phyloP scores from a whole-genome alignment of 1,284 basidiomycete genomes.

The Cutaneotrichosporon arboriforme region DNA sequence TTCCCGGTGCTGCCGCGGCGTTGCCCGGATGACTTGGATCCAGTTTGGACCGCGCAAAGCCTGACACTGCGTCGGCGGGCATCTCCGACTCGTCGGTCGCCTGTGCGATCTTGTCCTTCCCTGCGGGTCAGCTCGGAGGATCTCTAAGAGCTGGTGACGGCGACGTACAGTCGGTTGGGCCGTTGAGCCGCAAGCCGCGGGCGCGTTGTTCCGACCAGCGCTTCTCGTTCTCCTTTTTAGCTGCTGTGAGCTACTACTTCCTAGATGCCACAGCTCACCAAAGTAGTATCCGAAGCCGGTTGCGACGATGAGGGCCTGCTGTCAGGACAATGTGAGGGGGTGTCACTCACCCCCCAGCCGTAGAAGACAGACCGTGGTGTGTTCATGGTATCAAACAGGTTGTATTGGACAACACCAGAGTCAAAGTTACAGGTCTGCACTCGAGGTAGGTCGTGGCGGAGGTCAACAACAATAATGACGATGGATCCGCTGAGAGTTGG shows the following conservation, averaged over 20 bases:
- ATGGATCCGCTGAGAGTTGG: too few relatives aligned
- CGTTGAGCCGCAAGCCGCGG: constrained; percentile 8
- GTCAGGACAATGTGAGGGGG: neutral
- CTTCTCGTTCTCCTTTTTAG: constrained; percentile 16
- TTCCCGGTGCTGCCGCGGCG: neutral
- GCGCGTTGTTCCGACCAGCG: constrained; percentile 17
- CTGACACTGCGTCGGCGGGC: neutral
- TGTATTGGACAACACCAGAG: too few relatives aligned
- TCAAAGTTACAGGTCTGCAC: too few relatives aligned
- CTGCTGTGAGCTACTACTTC: neutral
- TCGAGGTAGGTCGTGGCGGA: too few relatives aligned
- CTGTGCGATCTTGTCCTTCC: constrained; percentile 12
- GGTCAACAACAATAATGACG: too few relatives aligned
- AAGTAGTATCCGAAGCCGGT: constrained; percentile 52
- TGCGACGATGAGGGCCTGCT: constrained; percentile 49
- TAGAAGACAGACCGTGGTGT: constrained; percentile 13
- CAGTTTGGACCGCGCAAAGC: too few relatives aligned
- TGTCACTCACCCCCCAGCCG: constrained; percentile 11
- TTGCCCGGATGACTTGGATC: neutral
- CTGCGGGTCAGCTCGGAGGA: constrained; percentile 5
- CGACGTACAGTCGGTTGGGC: constrained; percentile 11
- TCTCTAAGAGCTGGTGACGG: neutral
- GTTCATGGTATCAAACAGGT: constrained; percentile 8
- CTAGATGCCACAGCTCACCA: neutral
- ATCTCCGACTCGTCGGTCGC: neutral